Evolutionary conservation across 805 yeast genomes (phyloP), one percentile per base, ranked within the genome.

Genomic region (Pichia ethanolica): DNA sequence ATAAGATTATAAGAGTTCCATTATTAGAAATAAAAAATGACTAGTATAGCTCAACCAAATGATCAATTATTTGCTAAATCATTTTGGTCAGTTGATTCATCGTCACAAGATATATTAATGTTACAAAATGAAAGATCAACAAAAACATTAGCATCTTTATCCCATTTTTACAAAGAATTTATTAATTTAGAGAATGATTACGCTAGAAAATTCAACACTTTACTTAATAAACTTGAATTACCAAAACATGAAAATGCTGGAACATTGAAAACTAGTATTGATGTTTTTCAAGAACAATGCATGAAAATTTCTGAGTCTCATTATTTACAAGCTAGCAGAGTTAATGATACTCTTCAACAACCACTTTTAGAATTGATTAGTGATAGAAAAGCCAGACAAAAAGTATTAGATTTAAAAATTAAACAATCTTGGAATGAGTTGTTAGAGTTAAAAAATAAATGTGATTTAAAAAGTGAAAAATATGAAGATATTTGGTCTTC

Each of bases 161-260:
- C 68, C 8, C 56, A 59, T 1, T 79, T 74, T 53, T 79, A 78
- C 64, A 75, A 70, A 51, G 86, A 81, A 49, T 68, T 83, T 37
- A 67, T 77, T 1, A 69, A 77, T 13, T 75, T 89, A 38, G 96
- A 88, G 58, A 84, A 81, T 52, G 96, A 89, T 28, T 86, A 86
- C 59, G 68, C 82, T 37, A 74, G 77, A 48, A 74, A 72, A 51
- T 63, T 89, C 55, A 68, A 68, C 25, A 45, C 47, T 2, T 27
- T 49, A 9, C 28, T 49, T 7, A 40, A 38, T 6, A 30, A 38
- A 7, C 25, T 49, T 1, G 48, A 49, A 7, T 27, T 49, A 20
- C 46, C 52, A 27, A 49, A 49, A 8, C 47, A 57, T 43, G 71
- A 69, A 49, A 87, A 81, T 55, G 71, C 77, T 0, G 91, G 90